Base-by-base conservation (phyloP, 768 basidiomycete genomes). In the Pleurotus ostreatus region DNA sequence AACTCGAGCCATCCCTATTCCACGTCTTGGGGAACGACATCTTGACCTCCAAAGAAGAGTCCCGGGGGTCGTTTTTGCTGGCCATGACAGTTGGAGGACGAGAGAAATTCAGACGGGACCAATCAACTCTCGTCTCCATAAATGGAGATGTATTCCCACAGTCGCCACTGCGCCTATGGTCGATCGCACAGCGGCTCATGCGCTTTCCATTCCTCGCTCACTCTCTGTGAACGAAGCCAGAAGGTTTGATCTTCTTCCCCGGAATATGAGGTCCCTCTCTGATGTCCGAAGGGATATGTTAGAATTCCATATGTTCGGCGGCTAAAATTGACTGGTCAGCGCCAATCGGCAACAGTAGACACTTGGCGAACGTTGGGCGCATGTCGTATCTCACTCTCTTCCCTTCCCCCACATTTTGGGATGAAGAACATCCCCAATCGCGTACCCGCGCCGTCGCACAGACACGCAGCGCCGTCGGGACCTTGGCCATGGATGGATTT, bases 1-100 rank as follows among this genome's bases (percentile, higher is more conserved):
- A 52, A 85, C 81, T 79, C 34, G 68, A 66, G 12, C 69, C 70
- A 55, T 88, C 86, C 58, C 71, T 70, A 49, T 74, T 74, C 89
- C 90, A 92, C 13, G 79, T 78, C 56, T 76, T 78, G 0, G 90
- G 90, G n/a, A 85, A 69, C 0, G 75, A 71, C 60, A 85, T 70
- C 39, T 75, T 73, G 0, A 72, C 73, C 65, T 89, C 89, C 7
- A 83, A 78, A 9, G 84, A 78, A 25, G 81, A 59, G 61, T 91
- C 84, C 56, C 88, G 77, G 12, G 88, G 86, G 68, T 92, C 87
- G 57, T 81, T 80, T 46, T 59, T 63, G 47, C 49, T 64, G 41
- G 65, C 64, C 70, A 77, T 82, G 26, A 30, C 26, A 44, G 60
- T n/a, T 16, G 49, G 15, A 51, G 34, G 49, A 20, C 15, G 11